These are phyloP conservation scores for Volvox africanus DNA, from an alignment of 139 green algal genomes.

Conservation along the genomic window DNA sequence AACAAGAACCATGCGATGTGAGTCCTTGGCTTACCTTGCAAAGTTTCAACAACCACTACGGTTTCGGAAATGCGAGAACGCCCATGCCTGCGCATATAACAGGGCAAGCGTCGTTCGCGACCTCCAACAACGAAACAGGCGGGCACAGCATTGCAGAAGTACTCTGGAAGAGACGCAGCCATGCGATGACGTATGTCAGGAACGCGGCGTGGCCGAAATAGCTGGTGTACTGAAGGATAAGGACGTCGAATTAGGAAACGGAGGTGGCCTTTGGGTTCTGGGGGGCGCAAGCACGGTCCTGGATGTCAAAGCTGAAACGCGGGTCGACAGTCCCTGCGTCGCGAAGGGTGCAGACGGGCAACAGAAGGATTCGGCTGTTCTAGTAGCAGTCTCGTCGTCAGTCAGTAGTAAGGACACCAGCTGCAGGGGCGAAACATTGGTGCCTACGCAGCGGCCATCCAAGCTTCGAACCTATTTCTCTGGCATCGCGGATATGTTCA, in stretches of 20 bases:
- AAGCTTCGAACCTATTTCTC: background rate
- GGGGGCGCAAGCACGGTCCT: conserved; percentile 1
- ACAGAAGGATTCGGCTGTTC: too few relatives aligned
- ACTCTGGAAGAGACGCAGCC: background rate
- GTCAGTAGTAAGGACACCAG: background rate
- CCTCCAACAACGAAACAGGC: conserved; percentile 13
- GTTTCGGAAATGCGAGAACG: background rate
- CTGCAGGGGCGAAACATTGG: background rate
- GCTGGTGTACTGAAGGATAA: background rate
- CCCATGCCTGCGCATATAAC: background rate
- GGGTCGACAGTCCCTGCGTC: background rate
- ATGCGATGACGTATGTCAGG: background rate
- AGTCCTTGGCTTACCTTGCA: background rate
- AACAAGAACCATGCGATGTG: conserved; percentile 14
- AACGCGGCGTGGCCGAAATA: background rate
- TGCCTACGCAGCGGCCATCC: background rate
- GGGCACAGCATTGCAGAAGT: background rate
- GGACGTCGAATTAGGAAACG: background rate
- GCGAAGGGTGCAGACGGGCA: too few relatives aligned
- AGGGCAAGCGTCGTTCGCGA: conserved; percentile 20
- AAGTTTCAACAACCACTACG: background rate
- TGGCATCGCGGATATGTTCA: background rate
- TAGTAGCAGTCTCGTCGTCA: too few relatives aligned
- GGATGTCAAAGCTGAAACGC: background rate
- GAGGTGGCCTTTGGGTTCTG: background rate